Evolutionary conservation across 2,329 filamentous ascomycete species (phyloP).

Genomic region (Venturia pyrina): DNA sequence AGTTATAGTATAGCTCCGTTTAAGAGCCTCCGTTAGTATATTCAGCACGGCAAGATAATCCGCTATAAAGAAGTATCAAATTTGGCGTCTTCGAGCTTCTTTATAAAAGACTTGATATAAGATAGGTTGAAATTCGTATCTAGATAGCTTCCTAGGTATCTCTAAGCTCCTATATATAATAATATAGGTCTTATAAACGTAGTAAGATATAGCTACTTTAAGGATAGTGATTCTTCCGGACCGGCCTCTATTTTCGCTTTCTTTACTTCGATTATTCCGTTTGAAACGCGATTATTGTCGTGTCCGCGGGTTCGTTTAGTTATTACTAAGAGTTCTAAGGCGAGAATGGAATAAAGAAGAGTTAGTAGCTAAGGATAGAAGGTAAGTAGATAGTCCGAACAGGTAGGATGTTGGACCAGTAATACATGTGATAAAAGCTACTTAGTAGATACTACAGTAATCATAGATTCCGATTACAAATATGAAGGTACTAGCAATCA

Average conservation of each 20-base stretch:
- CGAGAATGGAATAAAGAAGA: neutral
- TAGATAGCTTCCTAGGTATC: conserved; percentile 44
- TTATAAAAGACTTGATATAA: conserved; percentile 44
- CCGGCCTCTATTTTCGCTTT: conserved; percentile 4
- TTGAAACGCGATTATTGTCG: neutral
- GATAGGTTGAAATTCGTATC: conserved; percentile 50
- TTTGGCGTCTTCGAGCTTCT: conserved; percentile 44
- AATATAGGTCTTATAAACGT: conserved; percentile 51
- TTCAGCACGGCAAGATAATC: conserved; percentile 46
- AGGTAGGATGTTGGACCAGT: neutral
- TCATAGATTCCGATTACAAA: conserved; percentile 3
- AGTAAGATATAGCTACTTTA: conserved; percentile 40
- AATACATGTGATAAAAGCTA: neutral
- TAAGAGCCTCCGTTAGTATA: conserved; percentile 47
- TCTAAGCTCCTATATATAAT: conserved; percentile 47
- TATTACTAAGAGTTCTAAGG: neutral
- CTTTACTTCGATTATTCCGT: neutral
- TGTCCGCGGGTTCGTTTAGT: conserved; percentile 3
- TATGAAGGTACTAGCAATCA: neutral
- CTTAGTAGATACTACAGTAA: neutral
- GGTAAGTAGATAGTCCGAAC: neutral
- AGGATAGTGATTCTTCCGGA: neutral
- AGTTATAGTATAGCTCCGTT: conserved; percentile 47
- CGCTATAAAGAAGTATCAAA: conserved; percentile 49
- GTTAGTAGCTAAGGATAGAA: neutral